Evolutionary conservation across 2,329 filamentous ascomycete genomes (phyloP).

Genomic region (Pseudofabraea citricarpa): DNA sequence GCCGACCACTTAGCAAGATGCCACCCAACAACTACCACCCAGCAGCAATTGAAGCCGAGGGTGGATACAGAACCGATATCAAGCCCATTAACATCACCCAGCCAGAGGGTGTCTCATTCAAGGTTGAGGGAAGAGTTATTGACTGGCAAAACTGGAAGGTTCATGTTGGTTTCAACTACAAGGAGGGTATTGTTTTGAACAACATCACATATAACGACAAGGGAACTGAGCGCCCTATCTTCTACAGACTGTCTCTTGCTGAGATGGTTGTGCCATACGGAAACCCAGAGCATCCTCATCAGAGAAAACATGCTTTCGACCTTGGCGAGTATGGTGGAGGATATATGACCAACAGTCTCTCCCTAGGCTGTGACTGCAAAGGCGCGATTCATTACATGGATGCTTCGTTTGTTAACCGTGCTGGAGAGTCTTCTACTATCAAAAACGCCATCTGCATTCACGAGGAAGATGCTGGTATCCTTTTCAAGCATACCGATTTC

Average conservation of each 20-base stretch:
- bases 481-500: constrained; percentile 95
- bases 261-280: constrained; percentile 95
- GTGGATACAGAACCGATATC: constrained; percentile 72
- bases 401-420: constrained; percentile 74
- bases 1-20: constrained; percentile 69
- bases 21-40: constrained; percentile 77
- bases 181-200: constrained; percentile 84
- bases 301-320: constrained; percentile 78
- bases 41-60: constrained; percentile 63
- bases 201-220: constrained; percentile 90
- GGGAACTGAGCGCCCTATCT: constrained; percentile 69
- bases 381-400: constrained; percentile 90
- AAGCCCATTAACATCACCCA: constrained; percentile 88
- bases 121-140: constrained; percentile 66
- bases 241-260: constrained; percentile 83
- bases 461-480: constrained; percentile 85
- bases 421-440: constrained; percentile 72
- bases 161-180: constrained; percentile 92
- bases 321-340: constrained; percentile 77
- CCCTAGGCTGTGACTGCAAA: constrained; percentile 81
- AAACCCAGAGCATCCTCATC: constrained; percentile 74
- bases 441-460: constrained; percentile 96
- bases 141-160: constrained; percentile 93
- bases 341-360: constrained; percentile 77
- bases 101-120: constrained; percentile 85